Base-by-base conservation (phyloP, 1,139 yeast genomes). In the Keqinozyma sinolaborantium region DNA sequence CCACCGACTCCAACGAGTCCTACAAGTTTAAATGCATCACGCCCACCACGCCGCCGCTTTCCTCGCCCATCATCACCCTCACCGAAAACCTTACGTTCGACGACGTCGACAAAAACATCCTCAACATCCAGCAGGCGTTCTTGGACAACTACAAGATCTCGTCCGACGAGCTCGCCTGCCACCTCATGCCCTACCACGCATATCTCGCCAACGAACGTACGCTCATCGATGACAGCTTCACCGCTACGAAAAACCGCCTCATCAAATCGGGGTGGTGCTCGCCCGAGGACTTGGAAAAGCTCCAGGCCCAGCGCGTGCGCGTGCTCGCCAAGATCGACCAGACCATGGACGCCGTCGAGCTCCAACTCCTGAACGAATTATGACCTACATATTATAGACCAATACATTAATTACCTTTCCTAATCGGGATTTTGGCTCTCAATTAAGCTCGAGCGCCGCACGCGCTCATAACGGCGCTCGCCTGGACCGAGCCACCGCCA, bases 231-330 rank as follows among this genome's bases (percentile, higher is more conserved):
- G 63, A 60, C 13, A 68, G 69, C 3, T 69, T 56, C 40, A 61
- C 54, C 27, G 44, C 52, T 15, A 61, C 73, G n/a, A 60, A 50
- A 32, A 48, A 52, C 29, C 53, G 64, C 33, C 54, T 69, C 35
- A 36, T 45, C 16, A 56, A 55, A 25, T 58, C 66, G 31, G 75
- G 75, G 2, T 69, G 75, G 75, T 67, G 73, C 41, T 65, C 73
- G 2, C 48, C 47, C 23, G 65, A 65, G 38, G 74, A 69, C 44
- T 56, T 69, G 46, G 58, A 64, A 38, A 67, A 65, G 47, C 51
- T 66, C 31, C 62, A 56, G 40, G 43, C 62, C 24, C 71, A 65
- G 39, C 58, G 58, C 38, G 65, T 60, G 9, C 9, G 9, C 10
- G 21, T 18, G 21, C 21, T 18, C 21, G 10, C 7, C 9, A 18